Evolutionary conservation across 2,329 filamentous ascomycete species (phyloP).

Genomic region (Fusarium tupiense): DNA sequence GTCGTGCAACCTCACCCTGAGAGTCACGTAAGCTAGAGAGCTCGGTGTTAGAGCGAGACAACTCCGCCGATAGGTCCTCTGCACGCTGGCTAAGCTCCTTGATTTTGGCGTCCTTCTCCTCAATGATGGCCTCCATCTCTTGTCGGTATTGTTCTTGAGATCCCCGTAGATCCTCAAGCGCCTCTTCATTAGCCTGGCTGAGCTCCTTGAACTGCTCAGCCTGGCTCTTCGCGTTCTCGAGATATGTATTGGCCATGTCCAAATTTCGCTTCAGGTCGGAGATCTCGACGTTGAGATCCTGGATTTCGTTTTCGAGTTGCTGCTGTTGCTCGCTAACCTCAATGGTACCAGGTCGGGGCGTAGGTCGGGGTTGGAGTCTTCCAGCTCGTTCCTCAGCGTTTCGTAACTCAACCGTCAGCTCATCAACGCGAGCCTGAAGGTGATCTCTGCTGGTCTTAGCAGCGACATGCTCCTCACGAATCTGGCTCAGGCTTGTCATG

Average conservation of each 20-base stretch:
- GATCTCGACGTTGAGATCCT: conserved; percentile 85
- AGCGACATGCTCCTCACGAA: conserved; percentile 86
- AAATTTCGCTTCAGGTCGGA: conserved; percentile 88
- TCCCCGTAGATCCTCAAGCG: conserved; percentile 79
- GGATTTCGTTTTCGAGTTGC: conserved; percentile 68
- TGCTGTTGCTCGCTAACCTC: conserved; percentile 58
- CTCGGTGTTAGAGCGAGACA: conserved; percentile 83
- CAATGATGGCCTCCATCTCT: conserved; percentile 79
- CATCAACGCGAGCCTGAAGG: conserved; percentile 86
- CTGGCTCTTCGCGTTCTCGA: conserved; percentile 83
- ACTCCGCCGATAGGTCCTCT: conserved; percentile 83
- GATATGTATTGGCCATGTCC: conserved; percentile 80
- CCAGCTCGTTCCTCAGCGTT: conserved; percentile 89
- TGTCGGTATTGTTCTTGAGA: conserved; percentile 89
- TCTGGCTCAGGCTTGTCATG: conserved; percentile 78
- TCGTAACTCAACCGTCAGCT: conserved; percentile 86
- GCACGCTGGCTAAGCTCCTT: conserved; percentile 84
- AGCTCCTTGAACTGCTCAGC: conserved; percentile 90
- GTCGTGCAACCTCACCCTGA: conserved; percentile 77
- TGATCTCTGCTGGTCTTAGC: conserved; percentile 90
- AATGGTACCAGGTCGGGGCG: conserved; percentile 63
- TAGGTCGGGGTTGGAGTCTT: conserved; percentile 82
- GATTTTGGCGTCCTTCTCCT: conserved; percentile 82
- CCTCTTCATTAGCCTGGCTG: conserved; percentile 87
- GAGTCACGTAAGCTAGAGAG: conserved; percentile 82